Base-by-base conservation (phyloP, 1,139 yeast genomes). In the Magnusiomyces suaveolens region DNA sequence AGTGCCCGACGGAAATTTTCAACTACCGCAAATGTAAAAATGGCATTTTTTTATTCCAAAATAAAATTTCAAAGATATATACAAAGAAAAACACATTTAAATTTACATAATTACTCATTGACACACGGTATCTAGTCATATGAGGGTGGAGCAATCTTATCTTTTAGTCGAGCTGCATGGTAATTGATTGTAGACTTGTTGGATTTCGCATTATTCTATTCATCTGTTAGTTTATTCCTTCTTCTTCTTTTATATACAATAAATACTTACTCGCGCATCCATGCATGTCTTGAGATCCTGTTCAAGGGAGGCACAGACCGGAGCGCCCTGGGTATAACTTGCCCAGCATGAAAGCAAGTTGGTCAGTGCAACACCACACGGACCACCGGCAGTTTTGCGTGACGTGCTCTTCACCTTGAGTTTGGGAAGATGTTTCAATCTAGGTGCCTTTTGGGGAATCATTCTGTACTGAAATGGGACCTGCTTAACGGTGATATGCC, bases 261-360 rank as follows among this genome's bases (percentile, higher is more conserved):
- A 8, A 8, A 8, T 8, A 47, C 67, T 54, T 58, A 64, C 67
- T 58, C 64, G 63, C 48, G 71, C 69, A 52, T 72, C 74, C 80
- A 79, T 76, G 64, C 87, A 82, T 21, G 67, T 66, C 61, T 80
- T 80, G 61, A 82, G 71, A 46, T 80, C 81, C 29, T 64, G 71
- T 64, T 84, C 95, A 56, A 86, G 72, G 10, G 74, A 75, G 26
- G 76, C 73, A 71, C 97, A 90, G 50, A 73, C 77, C 14, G 76
- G 72, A 24, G 84, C 76, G 56, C 92, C 92, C 69, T 88, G 95
- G 52, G 95, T 92, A 72, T 88, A 87, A 36, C 96, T 87, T 2
- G 97, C 95, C 97, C 97, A 90, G 71, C 97, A 90, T 75, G 86
- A 87, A 63, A 90, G 75, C 69, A 90, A 76, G 50, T 87, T 84